Evolutionary conservation across 805 yeast genomes (phyloP), one percentile per base, ranked within the genome.

Genomic region (Blastobotrys chiropterorum): DNA sequence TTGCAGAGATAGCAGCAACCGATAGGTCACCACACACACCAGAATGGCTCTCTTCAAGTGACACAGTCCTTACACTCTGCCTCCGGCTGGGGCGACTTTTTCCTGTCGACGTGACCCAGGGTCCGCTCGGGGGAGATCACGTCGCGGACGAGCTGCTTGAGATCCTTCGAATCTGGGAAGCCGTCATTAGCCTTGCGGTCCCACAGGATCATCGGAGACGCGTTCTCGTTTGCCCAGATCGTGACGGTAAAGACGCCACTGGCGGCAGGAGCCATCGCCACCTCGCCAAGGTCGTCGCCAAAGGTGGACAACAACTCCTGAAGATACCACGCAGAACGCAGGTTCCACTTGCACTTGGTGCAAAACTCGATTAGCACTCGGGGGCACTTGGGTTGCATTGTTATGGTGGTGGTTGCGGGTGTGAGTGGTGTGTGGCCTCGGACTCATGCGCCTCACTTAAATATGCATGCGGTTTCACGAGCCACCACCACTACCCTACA

Each of bases 281-380:
- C 77, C 51, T 83, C 85, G 14, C 81, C 82, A 5, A 81, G 61
- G 19, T 72, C 71, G 3, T 68, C 65, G 2, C 82, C 83, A 66
- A 88, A 90, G 0, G 97, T 90, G 61, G 85, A 88, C n/a, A 89
- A 68, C 1, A 90, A 70, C 66, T 89, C 97, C 64, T 86, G 96
- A 31, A 81, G 71, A 59, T 87, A 87, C 96, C 96, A 90, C 0
- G 87, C 77, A 1, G 96, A 95, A 11, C 97, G 71, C 46, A 87
- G 76, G 60, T 86, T 85, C 97, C 97, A 89, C 61, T 85, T 85
- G 72, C 97, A 89, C 62, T 78, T 80, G 39, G 85, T 84, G 64
- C 97, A 89, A 68, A 83, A 89, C 58, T 79, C 75, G 42, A 89
- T 87, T 3, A 80, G 70, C 1, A 89, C 78, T 44, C 81, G 71